A percentile compares a stretch with the other conserved stretches of the same genome.
phyloP scores from a whole-genome alignment of 2,329 filamentous ascomycete genomes.

The Exophiala xenobiotica region DNA sequence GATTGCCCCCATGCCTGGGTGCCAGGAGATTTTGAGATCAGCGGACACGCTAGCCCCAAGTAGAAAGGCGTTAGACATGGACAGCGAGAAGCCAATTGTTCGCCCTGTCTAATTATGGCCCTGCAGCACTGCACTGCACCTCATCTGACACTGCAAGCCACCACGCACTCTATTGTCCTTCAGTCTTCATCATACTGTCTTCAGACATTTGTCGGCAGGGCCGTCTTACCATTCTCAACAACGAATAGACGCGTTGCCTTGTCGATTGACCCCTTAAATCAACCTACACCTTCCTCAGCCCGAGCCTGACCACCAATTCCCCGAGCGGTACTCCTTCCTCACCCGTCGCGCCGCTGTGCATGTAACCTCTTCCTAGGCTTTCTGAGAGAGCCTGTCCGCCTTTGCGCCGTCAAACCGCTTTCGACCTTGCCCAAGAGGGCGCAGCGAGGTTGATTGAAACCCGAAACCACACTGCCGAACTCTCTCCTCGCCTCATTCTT shows the following conservation, averaged over 20 bases:
- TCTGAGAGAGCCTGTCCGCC: not conserved
- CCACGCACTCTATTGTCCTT: slow-evolving; percentile 8
- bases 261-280: slow-evolving; percentile 10
- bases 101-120: not conserved
- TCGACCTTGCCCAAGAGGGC: not conserved
- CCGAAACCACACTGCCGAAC: slow-evolving; percentile 4
- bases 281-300: slow-evolving; percentile 4
- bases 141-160: slow-evolving; percentile 18
- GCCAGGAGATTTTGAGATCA: too few relatives aligned
- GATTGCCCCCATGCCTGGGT: too few relatives aligned
- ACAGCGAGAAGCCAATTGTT: not conserved
- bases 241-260: slow-evolving; percentile 14
- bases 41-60: too few relatives aligned
- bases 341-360: slow-evolving; percentile 5
- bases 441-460: not conserved
- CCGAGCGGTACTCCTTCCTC: slow-evolving; percentile 8
- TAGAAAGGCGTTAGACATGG: too few relatives aligned
- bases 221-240: slow-evolving; percentile 9
- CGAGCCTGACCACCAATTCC: not conserved
- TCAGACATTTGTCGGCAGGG: slow-evolving; percentile 9
- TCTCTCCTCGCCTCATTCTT: not conserved
- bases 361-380: not conserved
- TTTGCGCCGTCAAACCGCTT: not conserved
- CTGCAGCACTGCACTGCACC: slow-evolving; percentile 9
- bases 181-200: slow-evolving; percentile 14